These are phyloP conservation scores for Alternaria arbusti DNA, from an alignment of 2,329 filamentous ascomycete species.

Conservation along the genomic window DNA sequence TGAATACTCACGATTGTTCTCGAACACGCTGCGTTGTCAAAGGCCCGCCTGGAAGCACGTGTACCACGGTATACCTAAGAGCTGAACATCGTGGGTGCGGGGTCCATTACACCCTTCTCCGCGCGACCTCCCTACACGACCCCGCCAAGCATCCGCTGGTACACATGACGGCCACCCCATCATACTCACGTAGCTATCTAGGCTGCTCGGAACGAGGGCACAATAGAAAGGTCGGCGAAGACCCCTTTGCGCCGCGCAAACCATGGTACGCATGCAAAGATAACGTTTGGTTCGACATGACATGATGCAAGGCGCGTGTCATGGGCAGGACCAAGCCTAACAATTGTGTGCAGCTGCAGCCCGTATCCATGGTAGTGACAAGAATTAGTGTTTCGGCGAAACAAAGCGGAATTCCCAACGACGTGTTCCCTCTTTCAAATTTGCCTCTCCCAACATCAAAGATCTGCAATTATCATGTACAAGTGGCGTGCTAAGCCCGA, in stretches of 20 bases:
- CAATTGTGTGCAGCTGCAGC: not conserved
- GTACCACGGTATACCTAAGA: not conserved
- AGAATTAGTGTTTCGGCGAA: not conserved
- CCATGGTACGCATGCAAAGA: conserved; percentile 12
- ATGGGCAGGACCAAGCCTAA: not conserved
- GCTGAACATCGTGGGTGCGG: not conserved
- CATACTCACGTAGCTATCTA: not conserved
- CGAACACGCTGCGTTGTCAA: not conserved
- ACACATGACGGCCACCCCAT: not conserved
- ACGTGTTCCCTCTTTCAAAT: not conserved
- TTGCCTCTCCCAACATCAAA: not conserved
- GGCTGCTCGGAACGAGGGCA: not conserved
- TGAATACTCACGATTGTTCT: not conserved
- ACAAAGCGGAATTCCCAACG: not conserved
- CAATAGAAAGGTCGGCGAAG: not conserved
- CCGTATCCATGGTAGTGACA: conserved; percentile 6
- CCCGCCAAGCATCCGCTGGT: not conserved
- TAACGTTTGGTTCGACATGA: conserved; percentile 10
- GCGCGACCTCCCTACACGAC: not conserved
- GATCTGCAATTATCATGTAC: not conserved
- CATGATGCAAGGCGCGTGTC: conserved; percentile 15
- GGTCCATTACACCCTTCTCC: not conserved
- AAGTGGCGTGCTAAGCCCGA: not conserved
- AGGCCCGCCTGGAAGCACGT: not conserved
- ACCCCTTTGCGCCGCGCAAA: not conserved